phyloP scores from a whole-genome alignment of 2,329 filamentous ascomycete species.

The Bipolaris gigantea region DNA sequence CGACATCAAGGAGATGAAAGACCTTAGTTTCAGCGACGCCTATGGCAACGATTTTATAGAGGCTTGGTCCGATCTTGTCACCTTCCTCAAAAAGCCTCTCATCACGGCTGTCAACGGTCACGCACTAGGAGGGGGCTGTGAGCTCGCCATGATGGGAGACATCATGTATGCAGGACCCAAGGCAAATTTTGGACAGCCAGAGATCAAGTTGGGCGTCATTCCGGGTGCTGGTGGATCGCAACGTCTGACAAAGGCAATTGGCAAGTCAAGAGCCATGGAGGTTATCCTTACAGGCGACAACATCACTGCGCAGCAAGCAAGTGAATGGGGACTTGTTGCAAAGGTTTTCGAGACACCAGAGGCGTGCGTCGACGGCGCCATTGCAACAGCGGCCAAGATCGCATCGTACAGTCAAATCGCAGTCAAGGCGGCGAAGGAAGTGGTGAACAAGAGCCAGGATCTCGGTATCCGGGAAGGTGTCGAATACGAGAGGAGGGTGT shows the following conservation, averaged over 20 bases:
- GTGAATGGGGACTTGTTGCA: constrained; percentile 86
- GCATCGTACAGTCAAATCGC: constrained; percentile 85
- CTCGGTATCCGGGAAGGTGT: constrained; percentile 83
- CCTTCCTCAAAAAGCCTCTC: constrained; percentile 85
- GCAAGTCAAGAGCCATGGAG: constrained; percentile 52
- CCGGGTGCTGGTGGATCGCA: constrained; percentile 92
- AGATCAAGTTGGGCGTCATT: constrained; percentile 92
- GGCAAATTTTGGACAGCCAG: constrained; percentile 94
- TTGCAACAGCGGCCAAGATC: constrained; percentile 86
- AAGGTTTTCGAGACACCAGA: constrained; percentile 78
- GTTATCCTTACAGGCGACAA: constrained; percentile 58
- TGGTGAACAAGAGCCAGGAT: constrained; percentile 99
- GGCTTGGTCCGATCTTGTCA: constrained; percentile 85
- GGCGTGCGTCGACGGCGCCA: constrained; percentile 75
- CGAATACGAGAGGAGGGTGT: constrained; percentile 90
- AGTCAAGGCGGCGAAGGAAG: constrained; percentile 89
- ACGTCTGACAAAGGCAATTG: constrained; percentile 71
- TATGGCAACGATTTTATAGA: constrained; percentile 94
- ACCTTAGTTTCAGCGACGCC: constrained; percentile 82
- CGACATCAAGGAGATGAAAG: constrained; percentile 99
- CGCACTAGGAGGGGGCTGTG: constrained; percentile 91
- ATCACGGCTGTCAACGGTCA: constrained; percentile 94
- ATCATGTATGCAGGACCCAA: constrained; percentile 84
- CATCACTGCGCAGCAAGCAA: constrained; percentile 82
- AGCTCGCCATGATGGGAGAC: constrained; percentile 97